A percentile compares a stretch with the other conserved stretches of the same genome.
Conservation (phyloP, 148 eudicot species). For the Fagopyrum esculentum region DNA sequence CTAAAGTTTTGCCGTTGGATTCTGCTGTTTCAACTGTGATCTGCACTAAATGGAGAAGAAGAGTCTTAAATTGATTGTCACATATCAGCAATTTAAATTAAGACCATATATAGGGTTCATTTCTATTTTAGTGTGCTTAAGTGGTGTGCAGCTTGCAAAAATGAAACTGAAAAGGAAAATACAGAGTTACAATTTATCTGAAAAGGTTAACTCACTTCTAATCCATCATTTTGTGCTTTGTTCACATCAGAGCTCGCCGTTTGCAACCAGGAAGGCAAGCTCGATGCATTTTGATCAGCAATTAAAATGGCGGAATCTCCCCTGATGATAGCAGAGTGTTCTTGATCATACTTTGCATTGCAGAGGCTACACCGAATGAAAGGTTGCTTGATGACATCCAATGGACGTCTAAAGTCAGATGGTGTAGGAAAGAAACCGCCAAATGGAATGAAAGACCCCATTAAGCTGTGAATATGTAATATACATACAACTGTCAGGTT, state of each 20-base stretch:
- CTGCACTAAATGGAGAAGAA: conserved; percentile 61
- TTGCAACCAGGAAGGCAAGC: conserved; percentile 52
- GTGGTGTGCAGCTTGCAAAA: not conserved
- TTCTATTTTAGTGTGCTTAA: too few relatives aligned
- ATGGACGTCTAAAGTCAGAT: conserved; percentile 42
- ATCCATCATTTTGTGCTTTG: conserved; percentile 27
- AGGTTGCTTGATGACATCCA: conserved; percentile 25
- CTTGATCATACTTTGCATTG: conserved; percentile 62
- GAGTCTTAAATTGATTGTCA: conserved; percentile 22
- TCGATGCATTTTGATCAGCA: conserved; percentile 34
- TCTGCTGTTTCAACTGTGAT: conserved; percentile 40
- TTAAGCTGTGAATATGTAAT: conserved; percentile 53
- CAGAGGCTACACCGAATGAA: conserved; percentile 40
- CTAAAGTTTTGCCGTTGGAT: conserved; percentile 33
- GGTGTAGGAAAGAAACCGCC: conserved; percentile 84
- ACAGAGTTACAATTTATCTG: not conserved
- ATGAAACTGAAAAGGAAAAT: not conserved
- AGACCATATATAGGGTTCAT: not conserved
- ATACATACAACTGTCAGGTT: conserved; percentile 37
- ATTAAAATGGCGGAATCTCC: conserved; percentile 38
- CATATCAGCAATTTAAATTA: not conserved
- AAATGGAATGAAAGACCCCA: conserved; percentile 97
- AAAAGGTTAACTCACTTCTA: conserved; percentile 49
- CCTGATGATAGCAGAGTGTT: conserved; percentile 36
- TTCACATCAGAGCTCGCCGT: conserved; percentile 31